These are phyloP conservation scores for Tricholomella constricta DNA, from an alignment of 768 basidiomycete species.

Conservation along the genomic window DNA sequence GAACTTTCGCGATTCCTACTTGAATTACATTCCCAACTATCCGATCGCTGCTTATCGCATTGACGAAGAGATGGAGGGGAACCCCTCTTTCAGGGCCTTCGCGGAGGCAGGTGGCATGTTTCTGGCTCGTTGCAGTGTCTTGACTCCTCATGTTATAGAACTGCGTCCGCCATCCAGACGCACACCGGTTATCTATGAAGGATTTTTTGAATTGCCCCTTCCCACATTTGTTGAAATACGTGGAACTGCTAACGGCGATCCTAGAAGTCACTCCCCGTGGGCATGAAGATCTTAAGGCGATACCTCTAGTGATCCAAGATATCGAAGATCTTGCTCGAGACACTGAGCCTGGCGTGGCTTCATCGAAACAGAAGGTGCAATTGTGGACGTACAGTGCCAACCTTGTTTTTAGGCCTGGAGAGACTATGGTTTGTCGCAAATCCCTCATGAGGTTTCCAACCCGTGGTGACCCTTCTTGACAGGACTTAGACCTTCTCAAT, in stretches of 20 bases:
- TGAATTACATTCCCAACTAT: conserved; percentile 91
- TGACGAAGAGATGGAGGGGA: conserved; percentile 83
- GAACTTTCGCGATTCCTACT: conserved; percentile 90
- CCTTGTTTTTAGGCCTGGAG: conserved; percentile 76
- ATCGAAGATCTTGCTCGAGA: conserved; percentile 86
- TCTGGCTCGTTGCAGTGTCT: neutral
- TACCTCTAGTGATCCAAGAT: conserved; percentile 87
- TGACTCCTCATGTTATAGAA: conserved; percentile 27
- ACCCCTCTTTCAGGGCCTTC: conserved; percentile 75
- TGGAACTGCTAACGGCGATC: conserved; percentile 78
- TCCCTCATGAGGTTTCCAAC: neutral
- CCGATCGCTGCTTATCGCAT: conserved; percentile 89
- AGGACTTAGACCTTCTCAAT: conserved; percentile 89
- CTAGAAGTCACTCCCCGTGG: conserved; percentile 72
- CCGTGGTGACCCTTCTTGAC: neutral
- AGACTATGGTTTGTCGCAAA: conserved; percentile 52
- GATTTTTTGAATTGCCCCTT: conserved; percentile 91
- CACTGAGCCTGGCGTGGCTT: conserved; percentile 82
- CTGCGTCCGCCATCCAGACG: conserved; percentile 65
- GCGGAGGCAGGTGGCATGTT: conserved; percentile 59
- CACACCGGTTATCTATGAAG: conserved; percentile 86
- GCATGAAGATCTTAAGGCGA: conserved; percentile 78
- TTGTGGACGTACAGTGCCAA: conserved; percentile 83
- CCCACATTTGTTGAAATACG: conserved; percentile 84
- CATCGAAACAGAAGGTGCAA: conserved; percentile 87